phyloP scores from a whole-genome alignment of 2,329 filamentous ascomycete genomes.

The Colletotrichum truncatum region DNA sequence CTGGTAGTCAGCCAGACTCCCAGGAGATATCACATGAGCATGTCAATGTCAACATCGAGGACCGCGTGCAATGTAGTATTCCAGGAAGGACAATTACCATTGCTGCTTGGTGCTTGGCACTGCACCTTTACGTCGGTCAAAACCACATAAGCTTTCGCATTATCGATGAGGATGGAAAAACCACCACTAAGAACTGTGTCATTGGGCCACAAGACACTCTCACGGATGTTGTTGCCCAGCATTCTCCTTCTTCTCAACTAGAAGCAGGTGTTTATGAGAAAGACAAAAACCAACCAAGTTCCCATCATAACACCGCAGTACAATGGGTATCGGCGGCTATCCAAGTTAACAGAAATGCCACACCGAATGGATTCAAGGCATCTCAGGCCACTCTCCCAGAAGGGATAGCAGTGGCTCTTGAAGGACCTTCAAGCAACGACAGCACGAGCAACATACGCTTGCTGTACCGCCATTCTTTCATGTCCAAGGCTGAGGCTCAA shows the following conservation, averaged over 20 bases:
- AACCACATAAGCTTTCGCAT: not conserved
- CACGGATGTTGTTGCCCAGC: not conserved
- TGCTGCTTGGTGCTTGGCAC: not conserved
- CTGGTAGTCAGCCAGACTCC: not conserved
- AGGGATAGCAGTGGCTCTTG: not conserved
- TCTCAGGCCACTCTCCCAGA: not conserved
- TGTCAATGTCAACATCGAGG: not conserved
- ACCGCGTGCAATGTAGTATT: not conserved
- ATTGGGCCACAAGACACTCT: not conserved
- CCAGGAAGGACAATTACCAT: not conserved
- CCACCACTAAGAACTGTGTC: not conserved
- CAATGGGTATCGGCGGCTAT: not conserved
- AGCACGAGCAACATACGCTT: not conserved
- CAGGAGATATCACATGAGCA: not conserved
- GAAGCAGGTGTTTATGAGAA: no score
- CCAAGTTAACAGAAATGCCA: not conserved
- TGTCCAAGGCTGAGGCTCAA: not conserved
- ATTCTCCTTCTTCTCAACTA: not conserved
- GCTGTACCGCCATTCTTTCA: not conserved
- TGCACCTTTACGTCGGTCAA: not conserved
- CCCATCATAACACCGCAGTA: not conserved
- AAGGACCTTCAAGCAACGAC: not conserved
- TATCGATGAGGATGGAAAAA: not conserved
- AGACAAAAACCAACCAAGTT: not conserved
- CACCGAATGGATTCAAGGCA: not conserved